Percentiles rank a stretch among this genome's conserved stretches.
phyloP scores from a whole-genome alignment of 306 rosid species.

The Castanopsis chinensis region DNA sequence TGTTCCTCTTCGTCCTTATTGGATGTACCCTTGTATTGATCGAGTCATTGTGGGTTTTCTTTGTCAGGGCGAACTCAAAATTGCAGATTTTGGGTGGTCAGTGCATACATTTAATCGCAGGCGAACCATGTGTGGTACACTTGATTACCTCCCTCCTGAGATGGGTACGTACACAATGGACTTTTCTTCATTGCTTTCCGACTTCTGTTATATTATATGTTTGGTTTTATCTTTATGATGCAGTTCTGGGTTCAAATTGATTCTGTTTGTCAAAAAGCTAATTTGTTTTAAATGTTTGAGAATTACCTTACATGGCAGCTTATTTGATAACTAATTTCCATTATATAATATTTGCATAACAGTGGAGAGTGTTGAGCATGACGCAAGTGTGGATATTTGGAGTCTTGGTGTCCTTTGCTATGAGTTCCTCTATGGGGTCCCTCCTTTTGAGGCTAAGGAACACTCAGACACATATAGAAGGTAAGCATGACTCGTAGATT shows the following conservation, averaged over 20 bases:
- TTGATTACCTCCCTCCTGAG: slow-evolving; percentile 99
- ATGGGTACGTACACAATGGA: slow-evolving; percentile 68
- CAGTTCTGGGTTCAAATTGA: not conserved
- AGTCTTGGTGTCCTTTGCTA: slow-evolving; percentile 97
- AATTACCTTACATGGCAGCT: not conserved
- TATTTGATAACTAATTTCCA: not conserved
- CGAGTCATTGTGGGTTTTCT: slow-evolving; percentile 14
- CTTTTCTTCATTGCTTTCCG: not conserved
- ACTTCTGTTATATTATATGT: not conserved
- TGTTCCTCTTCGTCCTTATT: slow-evolving; percentile 7
- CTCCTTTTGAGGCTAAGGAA: slow-evolving; percentile 98
- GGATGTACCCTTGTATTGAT: slow-evolving; percentile 6
- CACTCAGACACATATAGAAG: slow-evolving; percentile 98
- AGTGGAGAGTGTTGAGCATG: slow-evolving; percentile 99
- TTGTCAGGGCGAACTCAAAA: slow-evolving; percentile 89
- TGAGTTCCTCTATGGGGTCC: slow-evolving; percentile 94
- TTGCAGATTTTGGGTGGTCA: slow-evolving; percentile 99
- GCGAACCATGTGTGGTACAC: slow-evolving; percentile 97
- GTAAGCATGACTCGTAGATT: slow-evolving; percentile 27
- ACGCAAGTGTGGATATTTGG: slow-evolving; percentile 98
- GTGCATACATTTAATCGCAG: slow-evolving; percentile 99
- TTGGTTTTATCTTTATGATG: not conserved
- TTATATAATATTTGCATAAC: slow-evolving; percentile 18
- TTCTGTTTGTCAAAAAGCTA: not conserved
- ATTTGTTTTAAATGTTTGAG: not conserved